Conservation (phyloP, 2,329 filamentous ascomycete species). For the Diplodia mutila region DNA sequence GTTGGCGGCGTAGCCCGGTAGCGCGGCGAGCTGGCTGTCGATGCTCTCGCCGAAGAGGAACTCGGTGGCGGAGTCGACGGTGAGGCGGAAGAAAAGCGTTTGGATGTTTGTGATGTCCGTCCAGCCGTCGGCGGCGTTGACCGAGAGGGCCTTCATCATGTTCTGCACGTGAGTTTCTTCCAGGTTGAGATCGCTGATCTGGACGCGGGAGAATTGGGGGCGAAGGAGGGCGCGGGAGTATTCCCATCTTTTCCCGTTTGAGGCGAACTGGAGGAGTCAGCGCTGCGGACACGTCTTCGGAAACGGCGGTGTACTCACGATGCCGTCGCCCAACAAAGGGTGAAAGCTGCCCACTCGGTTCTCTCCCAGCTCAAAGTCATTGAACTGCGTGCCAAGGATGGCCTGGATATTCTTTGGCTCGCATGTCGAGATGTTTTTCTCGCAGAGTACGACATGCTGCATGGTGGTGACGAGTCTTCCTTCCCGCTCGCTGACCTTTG, state of each 20-base stretch:
- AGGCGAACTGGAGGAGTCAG: slow-evolving; percentile 43
- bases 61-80: slow-evolving; percentile 54
- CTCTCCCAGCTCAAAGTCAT: slow-evolving; percentile 50
- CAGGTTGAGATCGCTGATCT: slow-evolving; percentile 58
- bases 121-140: slow-evolving; percentile 47
- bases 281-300: too few relatives aligned
- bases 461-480: slow-evolving; percentile 35
- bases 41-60: slow-evolving; percentile 53
- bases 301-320: slow-evolving; percentile 26
- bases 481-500: slow-evolving; percentile 31
- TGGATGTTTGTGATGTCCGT: slow-evolving; percentile 43
- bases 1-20: background rate
- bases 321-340: slow-evolving; percentile 49
- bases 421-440: slow-evolving; percentile 46
- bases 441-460: slow-evolving; percentile 45
- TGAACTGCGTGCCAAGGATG: slow-evolving; percentile 50
- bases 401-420: slow-evolving; percentile 56
- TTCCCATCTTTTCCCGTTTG: slow-evolving; percentile 49
- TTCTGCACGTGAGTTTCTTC: slow-evolving; percentile 64
- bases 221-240: slow-evolving; percentile 53
- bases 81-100: slow-evolving; percentile 52
- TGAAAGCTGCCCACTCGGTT: slow-evolving; percentile 41
- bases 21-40: slow-evolving; percentile 41
- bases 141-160: slow-evolving; percentile 62
- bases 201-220: slow-evolving; percentile 57